Base-by-base conservation (phyloP, 306 rosid genomes). In the Aeschynomene evenia region DNA sequence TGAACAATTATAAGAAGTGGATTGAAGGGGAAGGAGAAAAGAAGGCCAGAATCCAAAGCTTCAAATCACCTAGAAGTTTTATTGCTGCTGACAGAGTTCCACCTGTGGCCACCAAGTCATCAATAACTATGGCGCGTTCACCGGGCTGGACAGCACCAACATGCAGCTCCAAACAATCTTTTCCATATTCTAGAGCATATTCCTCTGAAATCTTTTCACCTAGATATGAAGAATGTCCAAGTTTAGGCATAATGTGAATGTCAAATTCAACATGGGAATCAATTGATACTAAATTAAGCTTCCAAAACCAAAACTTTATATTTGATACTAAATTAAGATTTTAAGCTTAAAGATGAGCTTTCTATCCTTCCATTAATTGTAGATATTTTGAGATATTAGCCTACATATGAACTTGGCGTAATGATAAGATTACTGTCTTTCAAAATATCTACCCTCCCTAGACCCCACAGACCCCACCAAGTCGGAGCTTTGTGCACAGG, bases 31-130 rank as follows among this genome's bases (percentile, higher is more conserved):
- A 59, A 28, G 14, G 26, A 6, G 73, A 37, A 65, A 28, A 59
- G 19, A 75, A 59, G 18, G n/a, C n/a, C n/a, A n/a, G n/a, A n/a
- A n/a, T 59, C 31, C 34, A 22, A 59, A 54, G 20, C 58, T 12
- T 52, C 23, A 74, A 79, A 76, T 56, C 68, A 95, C 99, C 99
- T 76, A 95, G 77, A 57, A 95, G 97, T 63, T 73, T 80, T 70
- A 95, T 86, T 46, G 97, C 97, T 4, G 99, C 99, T 7, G 91
- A 87, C 18, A 95, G 79, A 46, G 99, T 95, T 63, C 99, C 99
- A 64, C 99, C 99, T 0, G 99, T 95, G 26, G 99, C 99, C 11
- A 95, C 91, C 79, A 95, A 74, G 74, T 95, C 99, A 37, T 95
- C 99, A 24, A 95, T 87, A 0, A 95, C 81, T 77, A 95, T 66